Evolutionary conservation across 2,329 filamentous ascomycete genomes (phyloP), one percentile per base, ranked within the genome.

Genomic region (Herpomyces periplanetae): DNA sequence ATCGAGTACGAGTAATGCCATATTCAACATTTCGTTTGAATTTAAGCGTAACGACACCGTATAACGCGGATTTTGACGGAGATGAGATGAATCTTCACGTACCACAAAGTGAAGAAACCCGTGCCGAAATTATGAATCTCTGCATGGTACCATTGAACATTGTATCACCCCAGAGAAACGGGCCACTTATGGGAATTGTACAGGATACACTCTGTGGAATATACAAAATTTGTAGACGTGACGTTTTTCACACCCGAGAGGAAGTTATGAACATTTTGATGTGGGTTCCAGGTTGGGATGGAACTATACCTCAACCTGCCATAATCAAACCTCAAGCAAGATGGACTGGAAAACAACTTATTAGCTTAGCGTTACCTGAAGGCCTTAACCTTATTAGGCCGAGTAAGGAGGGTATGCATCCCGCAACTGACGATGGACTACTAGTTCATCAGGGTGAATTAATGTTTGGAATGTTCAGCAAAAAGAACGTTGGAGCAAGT

Each of bases 61-160:
- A 99, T 49, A 99, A 99, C 44, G 80, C 80, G 31, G 80, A 96
- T 65, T 96, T 96, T 43, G 80, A 96, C 34, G 80, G 80, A 43
- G 80, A 96, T 38, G 80, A 99, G 42, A 99, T 99, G 80, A 99
- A 99, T 36, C 56, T 99, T 43, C 80, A 99, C 51, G 84, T 96
- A 20, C 84, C 80, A 3, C 80, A 99, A 34, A 80, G 66, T 14
- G 73, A 96, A 34, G 84, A 99, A 40, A 84, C 84, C 13, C 64
- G 80, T 24, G 71, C 84, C 17, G 80, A 99, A 39, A 57, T 96
- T 29, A 68, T 59, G 38, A 63, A 91, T 35, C 53, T 99, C 7
- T 91, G 75, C 38, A 63, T 91, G 51, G 80, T 99, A n/a, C 80
- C 80, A 1, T 53, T 80, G 30, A 88, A 96, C 39, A 91, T 99